Evolutionary conservation across 2,329 filamentous ascomycete species (phyloP), one percentile per base, ranked within the genome.

Genomic region (Pseudonectria buxi): DNA sequence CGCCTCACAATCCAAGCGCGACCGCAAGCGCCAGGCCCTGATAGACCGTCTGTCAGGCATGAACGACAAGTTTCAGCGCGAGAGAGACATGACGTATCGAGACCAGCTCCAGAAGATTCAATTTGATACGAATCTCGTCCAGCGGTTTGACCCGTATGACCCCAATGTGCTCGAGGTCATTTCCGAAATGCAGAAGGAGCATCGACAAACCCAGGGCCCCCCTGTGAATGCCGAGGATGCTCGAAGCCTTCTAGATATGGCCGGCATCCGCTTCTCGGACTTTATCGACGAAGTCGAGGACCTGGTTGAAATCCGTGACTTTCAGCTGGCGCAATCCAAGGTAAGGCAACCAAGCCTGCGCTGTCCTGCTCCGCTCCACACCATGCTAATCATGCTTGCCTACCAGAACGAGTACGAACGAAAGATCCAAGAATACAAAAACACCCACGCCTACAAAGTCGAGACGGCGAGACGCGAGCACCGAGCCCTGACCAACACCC

Each of bases 21-120:
- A 96, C 65, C 92, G 94, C 62, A 81, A 89, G 57, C 81, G 88
- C 43, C 86, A 86, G 53, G 79, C 82, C 53, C 78, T 95, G 42
- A 78, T 81, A 47, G 88, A 95, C 42, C 82, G 84, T 45, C 75
- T 95, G 6, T 74, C 78, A 27, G 76, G 80, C 37, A 79, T 95
- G 62, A 80, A 82, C 36, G 78, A 83, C 35, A 80, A 81, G 47
- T 90, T 95, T 62, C 77, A 79, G 45, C 76, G 82, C 44, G 88
- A 94, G 55, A 77, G 86, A 46, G 87, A 95, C 59, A 70, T 76
- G 44, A 81, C 87, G 51, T 96, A 94, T 61, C 80, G 89, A 43
- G 85, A 92, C 47, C 87, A 95, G 62, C 74, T 95, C 3, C 83
- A 92, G 53, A 86, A 86, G 47, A 78, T 95, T n/a, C 89, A 95